Base-by-base conservation (phyloP, 768 basidiomycete species). In the Lactarius trivialis region DNA sequence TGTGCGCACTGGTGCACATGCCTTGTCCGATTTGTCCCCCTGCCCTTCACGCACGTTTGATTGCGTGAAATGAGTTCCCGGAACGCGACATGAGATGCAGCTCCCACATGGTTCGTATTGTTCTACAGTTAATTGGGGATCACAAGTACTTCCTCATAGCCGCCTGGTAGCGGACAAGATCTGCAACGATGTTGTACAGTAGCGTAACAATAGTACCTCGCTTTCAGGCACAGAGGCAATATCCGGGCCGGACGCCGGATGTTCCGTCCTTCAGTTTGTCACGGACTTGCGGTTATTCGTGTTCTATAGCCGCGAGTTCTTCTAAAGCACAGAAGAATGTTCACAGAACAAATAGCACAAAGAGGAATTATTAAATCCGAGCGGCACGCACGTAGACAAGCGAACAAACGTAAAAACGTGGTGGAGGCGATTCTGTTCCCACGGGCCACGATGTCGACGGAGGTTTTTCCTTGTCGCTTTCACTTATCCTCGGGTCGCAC, bases 371-470 rank as follows among this genome's bases (percentile, higher is more conserved):
- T 43, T 51, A 32, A 51, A n/a, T 54, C 53, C 21, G 32, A 15
- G n/a, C 33, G 33, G 33, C 53, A 24, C 53, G 17, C 49, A 50
- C 49, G 41, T n/a, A 43, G 41, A n/a, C 41, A n/a, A 41, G 41
- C 19, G 39, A 17, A 41, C 41, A 43, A 5, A 43, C 41, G 41
- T 43, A 45, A 24, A 21, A 32, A 50, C 49, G 49, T 50, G 26
- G 49, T n/a, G 49, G 12, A 33, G 17, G 32, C 2, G 30, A 21
- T 36, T 33, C 30, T 4, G 33, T 12, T 63, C 62, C 36, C 63
- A 64, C 63, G 58, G 24, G 7, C 54, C 58, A 60, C 45, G 58
- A 60, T 64, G 62, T 33, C n/a, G 32, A n/a, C 30, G 53, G 43
- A 24, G 43, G 21, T 45, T n/a, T 34, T 21, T 21, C 17, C 7